These are phyloP conservation scores for Phytophthora gonapodyides DNA, from an alignment of 352 stramenopile species.

Conservation along the genomic window DNA sequence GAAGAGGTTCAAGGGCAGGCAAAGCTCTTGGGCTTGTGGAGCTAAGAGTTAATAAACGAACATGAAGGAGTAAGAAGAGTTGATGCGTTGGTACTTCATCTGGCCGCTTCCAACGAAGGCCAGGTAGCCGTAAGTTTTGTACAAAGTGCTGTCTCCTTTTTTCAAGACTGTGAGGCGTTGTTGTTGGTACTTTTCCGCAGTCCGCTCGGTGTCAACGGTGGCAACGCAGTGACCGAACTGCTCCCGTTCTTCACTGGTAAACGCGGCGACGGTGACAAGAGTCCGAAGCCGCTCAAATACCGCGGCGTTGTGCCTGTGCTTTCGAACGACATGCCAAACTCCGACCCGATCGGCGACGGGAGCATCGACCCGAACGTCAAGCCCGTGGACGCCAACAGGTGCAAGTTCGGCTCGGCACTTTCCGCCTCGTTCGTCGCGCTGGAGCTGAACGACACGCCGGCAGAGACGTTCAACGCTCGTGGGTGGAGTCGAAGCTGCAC, in stretches of 20 bases:
- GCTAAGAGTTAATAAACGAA: slow-evolving; percentile 9
- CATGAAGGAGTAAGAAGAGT: not conserved
- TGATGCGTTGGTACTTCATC: not conserved
- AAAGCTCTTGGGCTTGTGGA: slow-evolving; percentile 53
- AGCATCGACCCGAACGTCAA: slow-evolving; percentile 37
- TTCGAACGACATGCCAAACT: slow-evolving; percentile 22
- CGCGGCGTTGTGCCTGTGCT: slow-evolving; percentile 22
- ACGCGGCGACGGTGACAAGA: slow-evolving; percentile 25
- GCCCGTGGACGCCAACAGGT: slow-evolving; percentile 31
- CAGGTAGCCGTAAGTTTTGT: too few species aligned
- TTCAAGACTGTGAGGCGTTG: too few species aligned
- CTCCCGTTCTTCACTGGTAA: slow-evolving; percentile 17
- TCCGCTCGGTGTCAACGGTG: slow-evolving; percentile 19
- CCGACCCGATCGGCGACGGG: slow-evolving; percentile 22
- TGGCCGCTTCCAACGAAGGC: not conserved
- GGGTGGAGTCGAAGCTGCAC: slow-evolving; percentile 30
- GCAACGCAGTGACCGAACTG: slow-evolving; percentile 9
- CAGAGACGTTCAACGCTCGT: slow-evolving; percentile 31
- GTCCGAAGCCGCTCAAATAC: slow-evolving; percentile 19
- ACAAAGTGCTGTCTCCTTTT: too few species aligned
- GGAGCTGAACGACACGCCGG: slow-evolving; percentile 34
- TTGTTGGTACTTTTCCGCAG: slow-evolving; percentile 15
- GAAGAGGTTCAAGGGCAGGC: slow-evolving; percentile 47
- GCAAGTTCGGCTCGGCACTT: slow-evolving; percentile 33
- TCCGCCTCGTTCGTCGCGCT: slow-evolving; percentile 7